Conservation (phyloP, 371 early-diverging fungal genomes). For the Apophysomyces trapeziformis region DNA sequence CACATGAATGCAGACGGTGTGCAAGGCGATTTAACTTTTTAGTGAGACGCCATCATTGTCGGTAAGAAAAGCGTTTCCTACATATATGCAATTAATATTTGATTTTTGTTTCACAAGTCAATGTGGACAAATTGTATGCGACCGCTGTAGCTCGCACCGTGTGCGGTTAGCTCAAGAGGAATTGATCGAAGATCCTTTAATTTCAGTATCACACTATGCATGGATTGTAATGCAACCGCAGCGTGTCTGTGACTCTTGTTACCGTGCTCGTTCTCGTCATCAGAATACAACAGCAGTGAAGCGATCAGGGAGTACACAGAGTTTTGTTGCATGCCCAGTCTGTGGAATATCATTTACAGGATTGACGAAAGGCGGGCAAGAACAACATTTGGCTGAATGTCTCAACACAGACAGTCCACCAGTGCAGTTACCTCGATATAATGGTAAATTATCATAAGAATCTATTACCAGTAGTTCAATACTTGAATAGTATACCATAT, state of each 20-base stretch:
- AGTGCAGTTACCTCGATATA: conserved; percentile 66
- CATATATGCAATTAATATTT: background rate
- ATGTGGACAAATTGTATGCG: conserved; percentile 80
- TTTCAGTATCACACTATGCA: conserved; percentile 43
- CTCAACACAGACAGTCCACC: conserved; percentile 52
- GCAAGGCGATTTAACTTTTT: conserved; percentile 64
- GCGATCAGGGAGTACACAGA: conserved; percentile 53
- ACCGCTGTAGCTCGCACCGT: conserved; percentile 65
- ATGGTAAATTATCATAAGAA: conserved; percentile 53
- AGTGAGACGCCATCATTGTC: conserved; percentile 79
- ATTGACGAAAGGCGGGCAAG: conserved; percentile 63
- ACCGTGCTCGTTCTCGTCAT: conserved; percentile 12
- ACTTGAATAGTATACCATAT: conserved; percentile 57
- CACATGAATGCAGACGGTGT: conserved; percentile 66
- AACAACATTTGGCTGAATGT: conserved; percentile 79
- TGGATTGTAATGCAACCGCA: conserved; percentile 46
- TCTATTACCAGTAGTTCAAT: background rate
- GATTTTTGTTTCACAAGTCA: conserved; percentile 36
- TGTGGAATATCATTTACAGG: conserved; percentile 60
- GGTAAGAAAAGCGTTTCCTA: conserved; percentile 18
- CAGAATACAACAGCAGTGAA: conserved; percentile 28
- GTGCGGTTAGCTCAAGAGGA: conserved; percentile 49
- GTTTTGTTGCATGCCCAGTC: conserved; percentile 85
- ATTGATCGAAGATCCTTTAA: conserved; percentile 50
- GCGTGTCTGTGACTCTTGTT: conserved; percentile 54